Base-by-base conservation (phyloP, 148 eudicot species). In the Chenopodium quinoa region DNA sequence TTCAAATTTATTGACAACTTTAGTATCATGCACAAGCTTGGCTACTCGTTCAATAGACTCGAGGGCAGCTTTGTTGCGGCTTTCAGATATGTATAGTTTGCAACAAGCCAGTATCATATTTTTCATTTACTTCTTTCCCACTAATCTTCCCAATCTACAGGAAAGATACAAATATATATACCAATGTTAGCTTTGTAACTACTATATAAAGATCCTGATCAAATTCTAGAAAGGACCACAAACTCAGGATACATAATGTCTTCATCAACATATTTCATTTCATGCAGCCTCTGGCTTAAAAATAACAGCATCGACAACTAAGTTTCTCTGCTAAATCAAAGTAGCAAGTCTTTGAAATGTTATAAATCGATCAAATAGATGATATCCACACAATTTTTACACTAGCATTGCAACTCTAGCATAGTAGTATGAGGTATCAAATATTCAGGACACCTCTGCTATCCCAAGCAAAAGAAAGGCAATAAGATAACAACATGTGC, bases 31-130 rank as follows among this genome's bases (percentile, higher is more conserved):
- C 54, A 86, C 86, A 40, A 90, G 82, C 79, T 87, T 91, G 44
- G 92, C 94, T 76, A 93, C 97, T 85, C 65, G 84, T 82, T 95
- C 97, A 31, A 95, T 91, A 27, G 93, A 86, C 54, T 89, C 92
- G 2, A 93, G 91, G 20, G 97, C 95, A 68, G 73, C 85, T 89
- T 72, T 95, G 86, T 93, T 93, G 80, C 90, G 87, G 89, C 97
- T 93, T 82, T 93, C 99, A 44, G 99, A 95, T 82, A 93, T 90
- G 87, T 95, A 93, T 19, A 95, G 83, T 82, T 95, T 95, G 88
- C 97, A 92, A 74, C 99, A 95, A 78, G 87, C 97, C 50, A 95
- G 86, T 87, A 85, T 88, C 79, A 75, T 71, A 77, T 91, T 93
- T 62, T 87, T 75, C 97, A 93, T 93, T 82, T 89, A 84, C 14